These are phyloP conservation scores for Straminergon stramineum DNA, from an alignment of 225 moss, liverwort and hornwort species.

Conservation along the genomic window DNA sequence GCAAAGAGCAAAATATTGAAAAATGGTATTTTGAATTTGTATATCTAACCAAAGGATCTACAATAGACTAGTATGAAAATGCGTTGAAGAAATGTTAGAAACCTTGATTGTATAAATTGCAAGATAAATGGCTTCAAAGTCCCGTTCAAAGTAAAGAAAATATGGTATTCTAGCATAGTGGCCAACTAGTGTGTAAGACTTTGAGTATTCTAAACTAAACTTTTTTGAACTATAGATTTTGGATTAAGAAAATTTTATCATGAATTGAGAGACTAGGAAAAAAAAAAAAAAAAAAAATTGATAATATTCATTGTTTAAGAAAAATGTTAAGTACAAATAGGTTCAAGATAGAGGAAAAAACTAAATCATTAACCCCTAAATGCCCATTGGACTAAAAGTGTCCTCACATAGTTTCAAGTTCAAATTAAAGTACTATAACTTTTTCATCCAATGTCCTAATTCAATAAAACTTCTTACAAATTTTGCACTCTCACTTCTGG, in stretches of 20 bases:
- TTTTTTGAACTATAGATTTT: background rate
- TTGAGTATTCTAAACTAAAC: background rate
- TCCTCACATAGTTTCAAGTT: no score
- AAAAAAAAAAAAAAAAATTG: no score
- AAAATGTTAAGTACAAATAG: accelerated
- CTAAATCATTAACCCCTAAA: background rate
- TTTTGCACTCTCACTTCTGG: no score
- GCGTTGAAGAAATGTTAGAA: background rate
- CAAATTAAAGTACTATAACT: no score
- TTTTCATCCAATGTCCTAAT: no score
- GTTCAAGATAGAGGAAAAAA: no score
- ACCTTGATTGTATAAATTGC: accelerated
- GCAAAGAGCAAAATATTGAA: background rate
- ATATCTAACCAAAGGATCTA: background rate
- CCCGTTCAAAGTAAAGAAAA: background rate
- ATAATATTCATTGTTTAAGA: background rate
- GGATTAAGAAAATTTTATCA: no score
- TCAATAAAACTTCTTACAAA: no score
- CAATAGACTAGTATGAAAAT: background rate
- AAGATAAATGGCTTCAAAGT: background rate
- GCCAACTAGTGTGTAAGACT: background rate
- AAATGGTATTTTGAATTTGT: background rate
- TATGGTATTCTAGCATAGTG: accelerated
- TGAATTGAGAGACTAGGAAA: background rate
- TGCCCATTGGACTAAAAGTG: no score